Percentiles rank a stretch among this genome's conserved stretches.
phyloP scores from a whole-genome alignment of 345 rosid species.

The Litchi chinensis region DNA sequence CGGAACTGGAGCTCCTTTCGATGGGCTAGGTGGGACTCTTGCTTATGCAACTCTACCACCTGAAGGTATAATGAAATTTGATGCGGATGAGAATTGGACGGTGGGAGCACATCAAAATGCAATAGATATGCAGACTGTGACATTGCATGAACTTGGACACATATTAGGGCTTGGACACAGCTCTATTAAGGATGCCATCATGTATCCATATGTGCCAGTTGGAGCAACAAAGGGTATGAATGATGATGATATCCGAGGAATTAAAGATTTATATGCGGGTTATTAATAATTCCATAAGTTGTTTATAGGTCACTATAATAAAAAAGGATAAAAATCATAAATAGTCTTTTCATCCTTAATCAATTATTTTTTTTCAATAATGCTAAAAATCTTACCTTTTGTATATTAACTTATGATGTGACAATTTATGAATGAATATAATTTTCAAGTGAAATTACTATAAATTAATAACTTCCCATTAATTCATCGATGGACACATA shows the following conservation, averaged over 20 bases:
- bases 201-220: not conserved
- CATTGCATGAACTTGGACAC: conserved; percentile 24
- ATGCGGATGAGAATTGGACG: not conserved
- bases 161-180: not conserved
- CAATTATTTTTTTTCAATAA: too few species aligned
- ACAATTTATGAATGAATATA: too few species aligned
- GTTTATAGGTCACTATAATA: too few species aligned
- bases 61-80: conserved; percentile 2
- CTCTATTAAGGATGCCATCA: not conserved
- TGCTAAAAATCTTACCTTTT: too few species aligned
- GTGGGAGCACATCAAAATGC: not conserved
- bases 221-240: not conserved
- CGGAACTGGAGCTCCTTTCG: not conserved
- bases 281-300: not conserved
- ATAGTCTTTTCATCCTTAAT: too few species aligned
- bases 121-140: not conserved
- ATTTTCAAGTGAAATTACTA: too few species aligned
- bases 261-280: not conserved
- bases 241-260: too few species aligned
- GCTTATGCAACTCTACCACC: not conserved
- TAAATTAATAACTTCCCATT: too few species aligned
- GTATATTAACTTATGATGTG: too few species aligned
- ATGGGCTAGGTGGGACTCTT: not conserved
- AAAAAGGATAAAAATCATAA: too few species aligned
- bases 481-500: too few species aligned